These are phyloP conservation scores for Diaporthe ampelina DNA, from an alignment of 2,329 filamentous ascomycete genomes.

Conservation along the genomic window DNA sequence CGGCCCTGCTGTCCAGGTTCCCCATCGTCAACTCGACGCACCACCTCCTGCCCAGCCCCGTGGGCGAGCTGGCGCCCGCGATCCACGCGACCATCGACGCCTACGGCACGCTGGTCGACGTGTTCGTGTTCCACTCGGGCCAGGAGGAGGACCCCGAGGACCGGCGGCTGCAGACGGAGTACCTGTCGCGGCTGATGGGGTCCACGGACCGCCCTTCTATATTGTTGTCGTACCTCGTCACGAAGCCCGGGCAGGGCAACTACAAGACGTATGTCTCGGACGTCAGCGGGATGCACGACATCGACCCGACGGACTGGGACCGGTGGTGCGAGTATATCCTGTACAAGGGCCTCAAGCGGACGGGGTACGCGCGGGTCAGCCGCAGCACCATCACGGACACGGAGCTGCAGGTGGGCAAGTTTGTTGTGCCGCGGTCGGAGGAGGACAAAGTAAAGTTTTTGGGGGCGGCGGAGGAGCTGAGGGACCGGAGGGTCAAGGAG, in stretches of 20 bases:
- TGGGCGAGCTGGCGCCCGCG: constrained; percentile 93
- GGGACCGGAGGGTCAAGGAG: constrained; percentile 74
- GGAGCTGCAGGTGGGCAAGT: constrained; percentile 96
- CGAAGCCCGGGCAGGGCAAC: constrained; percentile 89
- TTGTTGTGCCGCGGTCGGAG: constrained; percentile 81
- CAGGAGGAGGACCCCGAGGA: constrained; percentile 98
- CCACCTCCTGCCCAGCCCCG: constrained; percentile 92
- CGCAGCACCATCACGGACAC: constrained; percentile 96
- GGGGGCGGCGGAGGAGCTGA: constrained; percentile 63
- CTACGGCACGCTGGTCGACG: constrained; percentile 90
- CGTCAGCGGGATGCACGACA: constrained; percentile 91
- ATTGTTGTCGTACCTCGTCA: constrained; percentile 92
- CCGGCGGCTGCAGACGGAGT: constrained; percentile 86
- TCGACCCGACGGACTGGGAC: constrained; percentile 94
- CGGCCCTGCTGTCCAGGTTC: constrained; percentile 94
- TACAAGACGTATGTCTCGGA: constrained; percentile 96
- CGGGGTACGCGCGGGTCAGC: constrained; percentile 91
- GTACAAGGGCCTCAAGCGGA: constrained; percentile 88
- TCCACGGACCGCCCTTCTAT: constrained; percentile 84
- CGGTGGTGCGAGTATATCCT: constrained; percentile 99
- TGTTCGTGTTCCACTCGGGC: constrained; percentile 98
- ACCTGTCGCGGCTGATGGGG: constrained; percentile 90
- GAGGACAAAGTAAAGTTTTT: constrained; percentile 60
- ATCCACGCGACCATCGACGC: constrained; percentile 97
- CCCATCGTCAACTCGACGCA: constrained; percentile 98